Evolutionary conservation across 2,329 filamentous ascomycete genomes (phyloP), one percentile per base, ranked within the genome.

Genomic region (Elsinoe arachidis): DNA sequence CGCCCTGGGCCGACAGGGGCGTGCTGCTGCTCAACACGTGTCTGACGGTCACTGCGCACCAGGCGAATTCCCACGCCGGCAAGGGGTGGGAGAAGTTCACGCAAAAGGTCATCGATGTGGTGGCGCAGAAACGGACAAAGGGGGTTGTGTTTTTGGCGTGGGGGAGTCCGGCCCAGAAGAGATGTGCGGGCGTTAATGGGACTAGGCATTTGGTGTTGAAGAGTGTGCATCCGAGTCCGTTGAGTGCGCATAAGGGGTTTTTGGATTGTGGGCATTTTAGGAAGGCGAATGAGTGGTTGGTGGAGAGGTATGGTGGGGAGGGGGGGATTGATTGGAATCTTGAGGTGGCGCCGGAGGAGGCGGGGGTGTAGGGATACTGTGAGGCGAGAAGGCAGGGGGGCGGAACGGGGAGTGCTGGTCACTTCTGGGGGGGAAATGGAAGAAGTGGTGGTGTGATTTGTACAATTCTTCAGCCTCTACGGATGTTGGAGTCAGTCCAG

Each of bases 91-190:
- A 99, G 73, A 79, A 79, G 44, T 88, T 99, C 69, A 99, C 92
- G 17, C 91, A 96, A 69, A 88, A 84, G 62, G 86, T 93, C 41
- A 95, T 99, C 61, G 90, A 97, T 63, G 80, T 88, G 0, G 88
- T 97, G 1, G 87, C 87, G 0, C 83, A 85, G 67, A 84, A 87
- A 64, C 81, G 90, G 44, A 84, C 81, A 0, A 78, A 80, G 26
- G 93, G 93, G 1, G 92, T 99, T 1, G 93, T 96, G 3, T 99
- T 96, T 69, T 76, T 99, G 71, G 92, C 92, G 0, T 99, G 93
- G 93, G 93, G 93, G 14, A 84, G 78, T 5, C 88, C 90, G 1
- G 93, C 93, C 0, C 87, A 85, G 57, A 87, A 89, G 74, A 78
- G 91, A 57, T 88, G 95, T 19, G 74, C 79, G 41, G 86, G 84